Evolutionary conservation across 2,329 filamentous ascomycete genomes (phyloP).

Genomic region (Aspergillus niger): DNA sequence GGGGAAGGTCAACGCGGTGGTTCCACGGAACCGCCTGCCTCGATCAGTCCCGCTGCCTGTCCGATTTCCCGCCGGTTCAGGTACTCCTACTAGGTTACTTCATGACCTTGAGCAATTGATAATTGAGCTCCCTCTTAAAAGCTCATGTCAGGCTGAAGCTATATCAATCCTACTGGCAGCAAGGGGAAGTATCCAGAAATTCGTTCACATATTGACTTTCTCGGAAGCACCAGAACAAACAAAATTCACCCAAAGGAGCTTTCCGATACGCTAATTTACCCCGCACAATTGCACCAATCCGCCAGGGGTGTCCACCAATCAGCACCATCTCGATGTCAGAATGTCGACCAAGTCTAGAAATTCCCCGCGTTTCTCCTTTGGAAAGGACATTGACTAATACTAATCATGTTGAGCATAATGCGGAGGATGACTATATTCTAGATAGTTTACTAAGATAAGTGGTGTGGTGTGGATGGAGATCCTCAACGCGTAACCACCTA

Average conservation of each 20-base stretch:
- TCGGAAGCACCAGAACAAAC: neutral
- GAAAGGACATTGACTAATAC: neutral
- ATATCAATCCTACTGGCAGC: no score
- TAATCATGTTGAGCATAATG: neutral
- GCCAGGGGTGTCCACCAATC: slow-evolving; percentile 6
- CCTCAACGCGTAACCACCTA: neutral
- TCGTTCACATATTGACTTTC: no score
- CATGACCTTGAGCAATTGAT: neutral
- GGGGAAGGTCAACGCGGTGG: slow-evolving; percentile 4
- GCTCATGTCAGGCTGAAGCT: no score
- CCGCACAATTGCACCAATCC: slow-evolving; percentile 7
- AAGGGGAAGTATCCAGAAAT: no score
- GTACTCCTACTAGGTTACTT: neutral
- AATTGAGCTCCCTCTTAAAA: neutral
- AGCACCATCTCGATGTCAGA: slow-evolving; percentile 11
- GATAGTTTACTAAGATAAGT: no score
- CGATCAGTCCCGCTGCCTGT: slow-evolving; percentile 3
- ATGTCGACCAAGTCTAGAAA: neutral
- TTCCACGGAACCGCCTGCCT: slow-evolving; percentile 2
- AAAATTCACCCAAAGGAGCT: neutral
- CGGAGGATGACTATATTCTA: neutral
- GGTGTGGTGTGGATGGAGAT: neutral
- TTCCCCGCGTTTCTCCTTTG: neutral
- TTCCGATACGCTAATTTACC: slow-evolving; percentile 5
- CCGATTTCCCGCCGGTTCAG: neutral